Percentiles rank a stretch among this genome's conserved stretches.
phyloP scores from a whole-genome alignment of 345 rosid species.

The Eucalyptus tenuipes region DNA sequence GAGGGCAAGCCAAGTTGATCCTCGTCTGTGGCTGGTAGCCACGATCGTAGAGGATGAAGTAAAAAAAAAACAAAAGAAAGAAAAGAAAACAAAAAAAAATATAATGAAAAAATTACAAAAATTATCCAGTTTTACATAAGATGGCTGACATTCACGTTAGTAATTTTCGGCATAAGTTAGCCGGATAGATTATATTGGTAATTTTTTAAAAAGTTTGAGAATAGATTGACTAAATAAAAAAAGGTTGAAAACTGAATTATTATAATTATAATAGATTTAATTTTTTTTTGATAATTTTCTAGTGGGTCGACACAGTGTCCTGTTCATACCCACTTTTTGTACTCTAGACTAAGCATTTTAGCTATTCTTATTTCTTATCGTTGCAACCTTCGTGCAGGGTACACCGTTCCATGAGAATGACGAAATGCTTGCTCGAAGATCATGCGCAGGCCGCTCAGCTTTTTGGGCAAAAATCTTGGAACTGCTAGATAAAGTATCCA shows the following conservation, averaged over 20 bases:
- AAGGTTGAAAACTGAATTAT: rapidly evolving
- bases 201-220: not conserved
- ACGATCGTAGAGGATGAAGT: no score
- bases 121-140: no score
- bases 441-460: not conserved
- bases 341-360: not conserved
- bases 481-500: not conserved
- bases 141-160: rapidly evolving
- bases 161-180: no score
- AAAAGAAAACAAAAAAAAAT: no score
- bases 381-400: slow-evolving; percentile 6
- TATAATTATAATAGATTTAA: rapidly evolving
- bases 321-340: not conserved
- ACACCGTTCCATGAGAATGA: slow-evolving; percentile 14
- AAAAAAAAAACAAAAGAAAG: no score
- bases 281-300: no score
- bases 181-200: rapidly evolving
- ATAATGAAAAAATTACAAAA: not conserved
- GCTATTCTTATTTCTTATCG: not conserved
- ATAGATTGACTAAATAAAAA: not conserved
- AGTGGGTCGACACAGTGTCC: not conserved
- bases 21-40: rapidly evolving
- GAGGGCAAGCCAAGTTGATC: no score
- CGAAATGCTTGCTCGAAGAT: not conserved
- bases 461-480: not conserved